A percentile compares a stretch with the other conserved stretches of the same genome.
Evolutionary conservation across 169 alveolate genomes (phyloP).

Genomic region (Cryptosporidium sp.): DNA sequence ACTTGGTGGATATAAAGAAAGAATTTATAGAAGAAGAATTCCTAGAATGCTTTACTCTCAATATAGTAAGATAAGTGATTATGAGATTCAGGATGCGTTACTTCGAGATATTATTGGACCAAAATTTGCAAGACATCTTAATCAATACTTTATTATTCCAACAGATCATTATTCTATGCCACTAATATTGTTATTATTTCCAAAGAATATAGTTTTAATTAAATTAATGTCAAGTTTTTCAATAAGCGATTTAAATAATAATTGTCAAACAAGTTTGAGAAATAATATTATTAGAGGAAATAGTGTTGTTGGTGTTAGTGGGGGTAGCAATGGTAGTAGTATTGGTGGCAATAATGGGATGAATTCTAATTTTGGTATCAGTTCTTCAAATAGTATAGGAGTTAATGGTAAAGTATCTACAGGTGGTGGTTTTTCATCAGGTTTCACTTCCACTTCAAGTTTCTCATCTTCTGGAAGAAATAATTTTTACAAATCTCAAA

Average conservation of each 20-base stretch:
- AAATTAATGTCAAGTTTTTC: conserved; percentile 47
- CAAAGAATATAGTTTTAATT: conserved; percentile 66
- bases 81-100: conserved; percentile 85
- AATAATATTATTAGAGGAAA: background rate
- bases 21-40: conserved; percentile 83
- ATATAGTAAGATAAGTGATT: conserved; percentile 81
- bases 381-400: background rate
- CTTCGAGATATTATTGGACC: conserved; percentile 84
- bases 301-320: background rate
- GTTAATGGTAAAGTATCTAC: background rate
- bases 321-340: background rate
- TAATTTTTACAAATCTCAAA: conserved; percentile 21
- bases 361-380: background rate
- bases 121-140: conserved; percentile 83
- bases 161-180: conserved; percentile 76
- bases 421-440: background rate
- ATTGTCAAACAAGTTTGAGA: background rate
- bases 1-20: conserved; percentile 83
- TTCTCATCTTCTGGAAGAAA: conserved; percentile 12
- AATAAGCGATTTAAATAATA: background rate
- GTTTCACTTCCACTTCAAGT: background rate
- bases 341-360: background rate
- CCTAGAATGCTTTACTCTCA: conserved; percentile 93
- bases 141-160: conserved; percentile 81
- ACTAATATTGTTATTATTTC: conserved; percentile 78